Conservation (phyloP, 768 basidiomycete genomes). For the Boletales sp. region DNA sequence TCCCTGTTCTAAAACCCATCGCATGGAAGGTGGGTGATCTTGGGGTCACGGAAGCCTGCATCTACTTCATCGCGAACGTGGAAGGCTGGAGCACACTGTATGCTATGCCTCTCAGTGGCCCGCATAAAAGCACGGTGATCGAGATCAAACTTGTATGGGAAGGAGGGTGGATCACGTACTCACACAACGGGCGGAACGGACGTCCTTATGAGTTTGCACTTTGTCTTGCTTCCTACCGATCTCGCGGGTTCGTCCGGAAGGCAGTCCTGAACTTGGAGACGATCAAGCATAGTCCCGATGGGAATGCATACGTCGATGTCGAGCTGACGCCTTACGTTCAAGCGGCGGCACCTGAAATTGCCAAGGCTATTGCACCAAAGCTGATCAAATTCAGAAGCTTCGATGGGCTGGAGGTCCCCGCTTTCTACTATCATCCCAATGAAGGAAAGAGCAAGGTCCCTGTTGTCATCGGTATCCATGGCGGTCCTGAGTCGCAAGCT, state of each 20-base stretch:
- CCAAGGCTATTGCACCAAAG: constrained; percentile 28
- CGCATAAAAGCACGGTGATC: constrained; percentile 26
- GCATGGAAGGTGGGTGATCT: constrained; percentile 31
- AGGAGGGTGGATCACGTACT: constrained; percentile 29
- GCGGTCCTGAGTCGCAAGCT: constrained; percentile 37
- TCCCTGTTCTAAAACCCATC: constrained; percentile 35
- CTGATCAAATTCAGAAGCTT: constrained; percentile 39
- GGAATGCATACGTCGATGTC: constrained; percentile 26
- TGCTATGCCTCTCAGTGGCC: constrained; percentile 29
- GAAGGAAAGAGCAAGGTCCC: constrained; percentile 27
- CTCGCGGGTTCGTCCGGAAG: constrained; percentile 23
- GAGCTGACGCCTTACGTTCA: constrained; percentile 30
- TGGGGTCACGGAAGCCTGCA: constrained; percentile 22
- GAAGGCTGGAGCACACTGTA: constrained; percentile 35
- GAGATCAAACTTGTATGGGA: constrained; percentile 32
- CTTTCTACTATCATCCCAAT: constrained; percentile 40
- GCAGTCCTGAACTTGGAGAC: constrained; percentile 30
- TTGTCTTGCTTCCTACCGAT: constrained; percentile 29
- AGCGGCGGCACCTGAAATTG: constrained; percentile 28
- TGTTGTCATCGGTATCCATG: constrained; percentile 37
- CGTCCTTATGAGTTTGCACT: constrained; percentile 32
- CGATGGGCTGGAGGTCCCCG: constrained; percentile 38
- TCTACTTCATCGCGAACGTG: constrained; percentile 37
- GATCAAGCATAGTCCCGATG: constrained; percentile 18
- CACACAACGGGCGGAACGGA: constrained; percentile 32